Evolutionary conservation across 1,139 yeast genomes (phyloP), one percentile per base, ranked within the genome.

Genomic region (Starmera stellimalicola): DNA sequence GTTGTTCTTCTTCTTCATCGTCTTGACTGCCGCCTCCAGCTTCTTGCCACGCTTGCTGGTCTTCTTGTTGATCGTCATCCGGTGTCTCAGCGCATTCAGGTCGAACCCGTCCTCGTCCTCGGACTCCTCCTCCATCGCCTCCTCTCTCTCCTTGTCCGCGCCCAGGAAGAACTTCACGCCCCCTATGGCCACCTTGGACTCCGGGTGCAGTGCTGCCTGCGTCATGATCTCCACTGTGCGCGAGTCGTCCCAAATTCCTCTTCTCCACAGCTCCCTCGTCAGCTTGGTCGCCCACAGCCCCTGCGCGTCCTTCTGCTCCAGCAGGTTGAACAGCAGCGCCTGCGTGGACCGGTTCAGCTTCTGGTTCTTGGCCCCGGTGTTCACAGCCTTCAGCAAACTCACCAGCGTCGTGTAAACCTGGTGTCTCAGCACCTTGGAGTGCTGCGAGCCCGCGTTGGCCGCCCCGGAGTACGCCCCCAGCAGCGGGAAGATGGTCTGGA

Each of bases 221-320:
- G 94, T 81, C 97, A 93, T 88, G 50, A 91, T 76, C 58, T 91
- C 98, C 17, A 91, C 95, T 0, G 97, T 81, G 48, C 97, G 68
- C 2, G 95, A 73, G 58, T 91, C 99, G 56, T 87, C 96, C 99
- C 99, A 91, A 40, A 91, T 81, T 51, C 95, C 95, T 53, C 97
- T 70, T 62, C 94, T 73, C 99, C 99, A 91, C 36, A 91, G 67
- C 57, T 91, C 97, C 55, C 97, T 72, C 7, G 97, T 87, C 36
- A 91, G 65, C 51, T 85, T 87, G 8, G 97, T 83, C 5, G 98
- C 96, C 97, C 98, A 91, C 20, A 91, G 62, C 27, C 97, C 97
- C 51, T 77, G 82, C 30, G 77, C 63, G 46, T 80, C 88, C 39
- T 81, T 74, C 47, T 79, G 82, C 42, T 82, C 91, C 32, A 91